Evolutionary conservation across 129 eudicot genomes (phyloP), one percentile per base, ranked within the genome.

Genomic region (Pulicaria dysenterica): DNA sequence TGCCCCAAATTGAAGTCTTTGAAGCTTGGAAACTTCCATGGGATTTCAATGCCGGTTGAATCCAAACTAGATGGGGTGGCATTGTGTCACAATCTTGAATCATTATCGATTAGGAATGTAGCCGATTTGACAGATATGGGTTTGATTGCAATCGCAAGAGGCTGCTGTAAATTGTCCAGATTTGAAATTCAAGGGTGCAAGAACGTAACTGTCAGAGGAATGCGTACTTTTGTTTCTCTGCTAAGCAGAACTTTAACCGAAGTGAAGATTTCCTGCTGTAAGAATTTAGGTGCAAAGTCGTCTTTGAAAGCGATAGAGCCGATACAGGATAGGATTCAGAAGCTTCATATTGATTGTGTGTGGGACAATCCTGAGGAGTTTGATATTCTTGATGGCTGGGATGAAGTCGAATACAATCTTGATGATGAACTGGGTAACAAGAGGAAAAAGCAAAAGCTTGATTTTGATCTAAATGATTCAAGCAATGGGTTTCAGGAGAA

Each of bases 331-430:
- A 84, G 85, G 70, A 77, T 95, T 44, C 66, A 64, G 55, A 78
- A 83, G 45, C 96, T 95, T 41, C 97, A 95, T 64, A 88, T 95
- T 5, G 99, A 95, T 74, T 95, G 97, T 42, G 74, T 90, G 15
- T 90, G 91, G 89, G 88, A 83, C 42, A 59, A 73, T 55, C 74
- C 53, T 40, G 88, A 86, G n/a, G 86, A 87, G 17, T 61, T 60
- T 6, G 80, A 71, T 54, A 69, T 71, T 77, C 70, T 63, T 6
- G 89, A 83, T 58, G 75, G 67, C 1, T 24, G 31, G 56, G 47
- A 74, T 7, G 83, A 73, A 61, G 72, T 14, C 44, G 71, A 12
- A 40, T 7, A 46, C 66, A 15, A 48, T 76, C 76, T 73, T 45
- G 87, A 83, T 71, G 84, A 80, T 56, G 87, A 73, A 10, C 36